Evolutionary conservation across 2,329 filamentous ascomycete genomes (phyloP), one percentile per base, ranked within the genome.

Genomic region (Pseudogymnoascus sp.): DNA sequence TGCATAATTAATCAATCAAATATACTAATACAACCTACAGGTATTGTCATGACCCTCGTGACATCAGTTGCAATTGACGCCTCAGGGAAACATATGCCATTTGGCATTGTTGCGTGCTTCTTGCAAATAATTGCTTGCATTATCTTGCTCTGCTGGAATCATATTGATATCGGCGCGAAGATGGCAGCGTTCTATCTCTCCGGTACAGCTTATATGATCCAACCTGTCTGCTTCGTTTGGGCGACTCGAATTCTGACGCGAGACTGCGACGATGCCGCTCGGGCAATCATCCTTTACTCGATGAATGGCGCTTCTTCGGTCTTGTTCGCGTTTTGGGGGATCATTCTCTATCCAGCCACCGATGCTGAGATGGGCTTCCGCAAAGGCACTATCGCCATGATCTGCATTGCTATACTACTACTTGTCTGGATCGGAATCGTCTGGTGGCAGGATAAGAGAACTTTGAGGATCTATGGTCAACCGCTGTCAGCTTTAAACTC

Each of bases 141-240:
- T 64, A 1, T 40, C 36, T 78, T 79, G 0, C 79, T 80, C 35
- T 60, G 60, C 72, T 0, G 69, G 79, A 0, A 75, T 82, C 1
- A 79, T 84, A 0, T 87, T 90, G 64, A 85, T 84, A 1, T 21
- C 21, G 21, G 21, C 21, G 21, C 2, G 21, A 21, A 21, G 21
- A 21, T 21, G 21, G 21, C 21, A 21, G 85, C 86, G 3, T 89
- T 88, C 67, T 89, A 89, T 71, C 87, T 83, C 82, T 84, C 86
- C 0, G 87, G 87, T 0, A 77, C 81, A 3, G 84, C 89, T 0
- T 90, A 90, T 66, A 87, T 87, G 0, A 88, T 87, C 68, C 87
- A 90, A 72, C 86, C 87, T 0, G 87, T 84, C 0, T 89, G 90
- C 67, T 90, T 90, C 52, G 74, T 73, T 7, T 77, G 75, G 75